phyloP scores from a whole-genome alignment of 106 monocot species.

The Dendrobium chrysotoxum region DNA sequence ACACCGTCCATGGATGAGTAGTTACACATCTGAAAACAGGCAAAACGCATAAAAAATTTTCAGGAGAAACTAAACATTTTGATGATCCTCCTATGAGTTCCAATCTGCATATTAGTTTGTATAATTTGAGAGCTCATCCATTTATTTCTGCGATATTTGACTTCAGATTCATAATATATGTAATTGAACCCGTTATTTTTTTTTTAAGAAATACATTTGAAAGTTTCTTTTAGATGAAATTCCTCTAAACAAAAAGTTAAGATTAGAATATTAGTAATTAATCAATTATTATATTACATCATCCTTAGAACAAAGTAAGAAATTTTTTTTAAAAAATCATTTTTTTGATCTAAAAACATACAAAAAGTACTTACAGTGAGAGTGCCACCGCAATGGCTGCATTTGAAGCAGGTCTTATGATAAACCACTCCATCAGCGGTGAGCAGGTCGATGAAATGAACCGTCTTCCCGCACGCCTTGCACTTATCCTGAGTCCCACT shows the following conservation, averaged over 20 bases:
- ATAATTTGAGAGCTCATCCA: too few relatives aligned
- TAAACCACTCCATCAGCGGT: slow-evolving; percentile 29
- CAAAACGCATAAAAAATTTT: not conserved
- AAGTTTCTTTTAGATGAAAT: too few relatives aligned
- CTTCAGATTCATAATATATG: not conserved
- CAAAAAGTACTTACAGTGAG: slow-evolving; percentile 21
- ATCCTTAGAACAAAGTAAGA: not conserved
- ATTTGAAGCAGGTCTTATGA: slow-evolving; percentile 50
- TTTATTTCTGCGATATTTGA: too few relatives aligned
- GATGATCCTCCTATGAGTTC: too few relatives aligned
- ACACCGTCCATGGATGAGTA: slow-evolving; percentile 86
- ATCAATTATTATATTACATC: not conserved
- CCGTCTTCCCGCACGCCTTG: slow-evolving; percentile 50
- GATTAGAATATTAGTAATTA: too few relatives aligned
- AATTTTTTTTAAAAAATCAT: too few relatives aligned
- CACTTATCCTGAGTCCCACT: slow-evolving; percentile 50
- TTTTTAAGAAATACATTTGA: too few relatives aligned
- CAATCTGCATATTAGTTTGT: too few relatives aligned
- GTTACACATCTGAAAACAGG: slow-evolving; percentile 41
- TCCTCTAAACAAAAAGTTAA: too few relatives aligned
- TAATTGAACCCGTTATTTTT: too few relatives aligned
- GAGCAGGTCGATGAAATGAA: slow-evolving; percentile 41
- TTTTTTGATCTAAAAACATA: not conserved
- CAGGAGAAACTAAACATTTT: not conserved
- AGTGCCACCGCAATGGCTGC: slow-evolving; percentile 47